Base-by-base conservation (phyloP, 495 filamentous ascomycete genomes). In the Collariella sp. region DNA sequence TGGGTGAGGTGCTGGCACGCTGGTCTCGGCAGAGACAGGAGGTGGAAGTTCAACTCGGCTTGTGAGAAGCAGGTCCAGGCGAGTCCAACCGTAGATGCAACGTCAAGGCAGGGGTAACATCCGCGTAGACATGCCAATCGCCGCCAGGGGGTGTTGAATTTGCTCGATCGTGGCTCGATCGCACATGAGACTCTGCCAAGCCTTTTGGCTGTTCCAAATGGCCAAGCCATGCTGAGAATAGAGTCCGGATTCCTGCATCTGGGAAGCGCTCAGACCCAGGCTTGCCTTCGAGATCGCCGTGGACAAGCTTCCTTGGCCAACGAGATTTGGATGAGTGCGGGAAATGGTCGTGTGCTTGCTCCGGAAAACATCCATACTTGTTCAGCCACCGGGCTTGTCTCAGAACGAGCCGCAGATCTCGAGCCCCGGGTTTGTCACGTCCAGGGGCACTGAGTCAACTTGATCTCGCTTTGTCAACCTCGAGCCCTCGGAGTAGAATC, bases 161-260 rank as follows among this genome's bases (percentile, higher is more conserved):
- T 39, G 49, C 38, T 26, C 24, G 55, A 47, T 57, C 24, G 59
- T 47, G 59, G 64, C 51, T 62, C 61, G 62, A 50, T 62, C 60
- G 58, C 52, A 67, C 64, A 68, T 71, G 68, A 71, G 68, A 72
- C 68, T 57, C 60, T 46, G 70, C 65, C 67, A 70, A 71, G 66
- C 48, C 29, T 33, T 45, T 55, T 39, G 45, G 50, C 3, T 57
- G 61, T 63, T 63, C 50, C 61, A 61, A 22, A 22, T 56, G 35
- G 55, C 55, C 55, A 59, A 64, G 58, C 52, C 36, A 52, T 40
- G 48, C 55, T 51, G 24, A 53, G 48, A 54, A 56, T 23, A 46
- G 46, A n/a, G 16, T 20, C 19, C 16, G 3, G n/a, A 34, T 46
- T 47, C 34, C 42, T 33, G 42, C 24, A 7, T 44, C 46, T 50